Evolutionary conservation across 306 rosid genomes (phyloP), one percentile per base, ranked within the genome.

Genomic region (Herpetospermum pedunculosum): DNA sequence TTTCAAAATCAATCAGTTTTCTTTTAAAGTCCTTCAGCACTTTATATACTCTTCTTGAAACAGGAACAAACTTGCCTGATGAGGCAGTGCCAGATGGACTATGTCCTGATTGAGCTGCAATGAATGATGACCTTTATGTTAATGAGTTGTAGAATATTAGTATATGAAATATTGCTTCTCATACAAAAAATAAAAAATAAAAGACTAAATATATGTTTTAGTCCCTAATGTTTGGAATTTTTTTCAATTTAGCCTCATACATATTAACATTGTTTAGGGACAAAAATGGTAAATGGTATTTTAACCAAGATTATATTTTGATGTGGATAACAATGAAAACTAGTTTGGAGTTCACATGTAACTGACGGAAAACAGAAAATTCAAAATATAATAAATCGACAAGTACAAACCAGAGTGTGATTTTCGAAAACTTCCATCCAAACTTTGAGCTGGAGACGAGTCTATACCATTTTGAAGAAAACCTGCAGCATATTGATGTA

Each of bases 391-490:
- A 28, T 30, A 71, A 7, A 78, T 77, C 40, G 0, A 58, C 32
- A 15, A 72, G 53, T 67, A 78, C 89, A 60, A 75, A 90, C 96
- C 88, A 55, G 96, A 88, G 78, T 81, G 82, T 41, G 97, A 82
- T 84, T 83, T 90, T 81, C 92, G 72, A 84, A 90, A 90, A 84
- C 98, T 92, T 75, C 90, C 92, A 82, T 87, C 89, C 65, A 83
- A 77, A 82, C 96, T 86, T 77, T 73, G 88, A 49, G 83, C 91
- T n/a, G 92, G 88, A 77, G 96, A 90, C 53, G 74, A 79, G 54
- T 90, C 90, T 81, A 72, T 38, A 68, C 86, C 96, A 85, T 92
- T 88, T 77, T 85, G 98, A 76, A 73, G 72, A 84, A 74, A 84
- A 80, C 88, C 96, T 90, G 87, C 68, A 74, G 73, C 75, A 57